Evolutionary conservation across 2,329 filamentous ascomycete genomes (phyloP).

Genomic region (Xylaria arbuscula): DNA sequence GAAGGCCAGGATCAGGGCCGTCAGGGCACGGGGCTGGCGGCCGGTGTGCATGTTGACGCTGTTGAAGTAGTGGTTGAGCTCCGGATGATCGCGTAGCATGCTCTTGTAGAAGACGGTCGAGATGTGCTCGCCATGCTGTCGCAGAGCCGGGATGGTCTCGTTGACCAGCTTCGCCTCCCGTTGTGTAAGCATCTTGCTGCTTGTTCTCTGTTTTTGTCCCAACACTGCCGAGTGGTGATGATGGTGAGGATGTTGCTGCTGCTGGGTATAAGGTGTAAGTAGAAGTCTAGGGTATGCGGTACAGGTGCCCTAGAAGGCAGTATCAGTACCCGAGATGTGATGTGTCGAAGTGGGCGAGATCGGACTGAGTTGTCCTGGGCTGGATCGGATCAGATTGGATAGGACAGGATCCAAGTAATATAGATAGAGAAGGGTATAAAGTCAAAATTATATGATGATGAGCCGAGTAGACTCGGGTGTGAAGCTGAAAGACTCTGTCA

Average conservation of each 20-base stretch:
- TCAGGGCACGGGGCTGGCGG: conserved; percentile 71
- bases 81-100: conserved; percentile 72
- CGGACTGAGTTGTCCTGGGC: background rate
- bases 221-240: background rate
- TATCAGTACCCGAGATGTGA: conserved; percentile 10
- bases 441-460: conserved; percentile 14
- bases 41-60: conserved; percentile 71
- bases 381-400: background rate
- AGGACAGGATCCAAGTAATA: conserved; percentile 3
- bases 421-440: background rate
- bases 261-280: background rate
- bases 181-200: conserved; percentile 54
- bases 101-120: conserved; percentile 78
- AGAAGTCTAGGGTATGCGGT: background rate
- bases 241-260: background rate
- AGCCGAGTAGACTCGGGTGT: background rate
- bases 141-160: conserved; percentile 75
- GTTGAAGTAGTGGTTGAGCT: conserved; percentile 78
- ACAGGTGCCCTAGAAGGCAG: background rate
- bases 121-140: conserved; percentile 74
- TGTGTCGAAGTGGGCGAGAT: background rate
- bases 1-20: conserved; percentile 74
- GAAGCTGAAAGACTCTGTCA: conserved; percentile 11
- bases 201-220: background rate
- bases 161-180: conserved; percentile 73